These are phyloP conservation scores for Syzygium malaccense DNA, from an alignment of 441 rosid genomes.

Conservation along the genomic window DNA sequence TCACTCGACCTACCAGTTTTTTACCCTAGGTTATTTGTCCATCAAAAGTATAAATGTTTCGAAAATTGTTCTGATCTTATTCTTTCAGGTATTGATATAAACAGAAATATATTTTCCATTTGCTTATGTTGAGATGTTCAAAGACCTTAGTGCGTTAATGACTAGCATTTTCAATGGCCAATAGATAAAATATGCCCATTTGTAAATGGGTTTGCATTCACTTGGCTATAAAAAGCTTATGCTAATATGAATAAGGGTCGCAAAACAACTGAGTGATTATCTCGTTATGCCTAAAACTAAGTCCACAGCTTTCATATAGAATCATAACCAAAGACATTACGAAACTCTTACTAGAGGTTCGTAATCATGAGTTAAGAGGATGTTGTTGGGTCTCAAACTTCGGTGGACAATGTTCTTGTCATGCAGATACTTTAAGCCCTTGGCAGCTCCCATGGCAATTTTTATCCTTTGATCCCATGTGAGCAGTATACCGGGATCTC, in stretches of 20 bases:
- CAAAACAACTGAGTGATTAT: neutral
- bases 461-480: slow-evolving; percentile 7
- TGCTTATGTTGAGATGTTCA: neutral
- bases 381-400: slow-evolving; percentile 6
- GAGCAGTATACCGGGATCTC: neutral
- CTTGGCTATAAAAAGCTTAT: neutral
- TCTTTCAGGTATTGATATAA: neutral
- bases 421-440: slow-evolving; percentile 5
- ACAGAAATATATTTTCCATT: neutral
- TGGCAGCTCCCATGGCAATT: slow-evolving; percentile 10
- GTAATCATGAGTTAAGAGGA: slow-evolving; percentile 11
- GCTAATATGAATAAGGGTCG: neutral
- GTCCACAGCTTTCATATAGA: neutral
- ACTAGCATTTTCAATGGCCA: neutral
- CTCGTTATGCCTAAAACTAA: neutral
- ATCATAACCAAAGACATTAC: neutral
- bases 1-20: neutral
- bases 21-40: neutral
- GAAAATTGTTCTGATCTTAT: neutral
- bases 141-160: neutral
- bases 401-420: slow-evolving; percentile 5
- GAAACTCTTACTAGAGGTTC: slow-evolving; percentile 2
- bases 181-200: neutral
- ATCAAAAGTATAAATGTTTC: neutral
- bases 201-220: neutral